These are phyloP conservation scores for Thelonectria blattea DNA, from an alignment of 2,329 filamentous ascomycete species.

Conservation along the genomic window DNA sequence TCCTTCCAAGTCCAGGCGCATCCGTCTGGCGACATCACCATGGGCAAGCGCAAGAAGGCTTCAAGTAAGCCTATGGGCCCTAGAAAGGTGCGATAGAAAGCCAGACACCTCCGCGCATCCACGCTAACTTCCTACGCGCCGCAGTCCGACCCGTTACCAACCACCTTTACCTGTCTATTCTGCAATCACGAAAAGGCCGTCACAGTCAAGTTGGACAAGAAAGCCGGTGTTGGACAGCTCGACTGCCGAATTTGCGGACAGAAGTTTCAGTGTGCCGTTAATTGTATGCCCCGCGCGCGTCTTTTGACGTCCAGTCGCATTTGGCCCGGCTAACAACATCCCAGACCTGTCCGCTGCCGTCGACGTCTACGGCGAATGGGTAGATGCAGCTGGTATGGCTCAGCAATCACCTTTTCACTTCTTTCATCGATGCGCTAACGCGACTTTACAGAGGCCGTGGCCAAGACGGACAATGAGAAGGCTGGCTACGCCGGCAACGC, in stretches of 20 bases:
- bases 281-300: conserved; percentile 65
- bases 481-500: conserved; percentile 39
- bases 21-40: conserved; percentile 38
- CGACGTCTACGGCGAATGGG: conserved; percentile 98
- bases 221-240: conserved; percentile 82
- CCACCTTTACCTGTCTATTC: conserved; percentile 94
- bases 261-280: conserved; percentile 89
- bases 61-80: conserved; percentile 81
- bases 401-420: background rate
- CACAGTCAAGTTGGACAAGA: conserved; percentile 91
- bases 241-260: conserved; percentile 94
- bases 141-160: conserved; percentile 74
- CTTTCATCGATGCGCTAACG: conserved; percentile 22
- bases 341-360: conserved; percentile 87
- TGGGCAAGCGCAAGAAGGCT: conserved; percentile 99
- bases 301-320: conserved; percentile 16
- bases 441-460: conserved; percentile 53
- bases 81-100: conserved; percentile 69
- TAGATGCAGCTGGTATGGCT: conserved; percentile 76
- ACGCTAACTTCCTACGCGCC: conserved; percentile 21
- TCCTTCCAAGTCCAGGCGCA: conserved; percentile 24
- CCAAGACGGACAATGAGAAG: conserved; percentile 50
- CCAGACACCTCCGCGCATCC: conserved; percentile 7
- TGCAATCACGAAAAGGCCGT: conserved; percentile 98
- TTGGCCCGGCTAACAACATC: conserved; percentile 24